Conservation (phyloP, 805 yeast genomes). For the Danielia reshetovae region DNA sequence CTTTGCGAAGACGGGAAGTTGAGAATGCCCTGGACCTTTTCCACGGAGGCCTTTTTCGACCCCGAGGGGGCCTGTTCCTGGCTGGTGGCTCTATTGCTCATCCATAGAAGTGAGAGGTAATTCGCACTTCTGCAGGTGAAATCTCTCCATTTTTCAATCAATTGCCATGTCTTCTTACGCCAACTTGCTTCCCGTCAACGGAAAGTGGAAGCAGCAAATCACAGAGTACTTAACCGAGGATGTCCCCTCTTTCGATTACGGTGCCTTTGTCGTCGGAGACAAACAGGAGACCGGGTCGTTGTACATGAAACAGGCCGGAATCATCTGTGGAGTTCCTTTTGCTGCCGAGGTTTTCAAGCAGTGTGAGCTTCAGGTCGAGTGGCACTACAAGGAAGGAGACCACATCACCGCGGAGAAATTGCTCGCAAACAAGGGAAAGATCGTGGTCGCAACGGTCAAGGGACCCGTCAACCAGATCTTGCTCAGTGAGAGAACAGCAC, state of each 20-base stretch:
- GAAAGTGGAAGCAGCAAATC: slow-evolving; percentile 78
- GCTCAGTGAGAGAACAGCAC: slow-evolving; percentile 80
- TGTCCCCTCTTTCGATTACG: slow-evolving; percentile 90
- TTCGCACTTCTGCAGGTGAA: too few relatives aligned
- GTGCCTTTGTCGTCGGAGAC: slow-evolving; percentile 92
- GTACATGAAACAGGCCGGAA: slow-evolving; percentile 76
- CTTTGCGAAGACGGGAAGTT: too few relatives aligned
- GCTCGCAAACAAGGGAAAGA: slow-evolving; percentile 45
- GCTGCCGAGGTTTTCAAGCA: slow-evolving; percentile 80
- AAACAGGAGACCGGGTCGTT: slow-evolving; percentile 67
- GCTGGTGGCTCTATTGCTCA: too few relatives aligned
- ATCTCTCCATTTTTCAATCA: slow-evolving; percentile 1
- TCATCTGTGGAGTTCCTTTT: slow-evolving; percentile 84
- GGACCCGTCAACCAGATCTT: slow-evolving; percentile 81
- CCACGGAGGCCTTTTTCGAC: too few relatives aligned
- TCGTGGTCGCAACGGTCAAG: slow-evolving; percentile 69
- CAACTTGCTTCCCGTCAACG: slow-evolving; percentile 67
- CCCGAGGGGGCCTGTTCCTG: too few relatives aligned
- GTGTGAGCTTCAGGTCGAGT: slow-evolving; percentile 64
- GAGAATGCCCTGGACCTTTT: slow-evolving; percentile 10
- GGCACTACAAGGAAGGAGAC: slow-evolving; percentile 73
- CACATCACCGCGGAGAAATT: slow-evolving; percentile 41
- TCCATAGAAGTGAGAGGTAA: too few relatives aligned
- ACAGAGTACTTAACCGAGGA: slow-evolving; percentile 79
- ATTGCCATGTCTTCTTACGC: slow-evolving; percentile 27